Evolutionary conservation across 2,329 filamentous ascomycete genomes (phyloP).

Genomic region (Stachybotrys chartarum): DNA sequence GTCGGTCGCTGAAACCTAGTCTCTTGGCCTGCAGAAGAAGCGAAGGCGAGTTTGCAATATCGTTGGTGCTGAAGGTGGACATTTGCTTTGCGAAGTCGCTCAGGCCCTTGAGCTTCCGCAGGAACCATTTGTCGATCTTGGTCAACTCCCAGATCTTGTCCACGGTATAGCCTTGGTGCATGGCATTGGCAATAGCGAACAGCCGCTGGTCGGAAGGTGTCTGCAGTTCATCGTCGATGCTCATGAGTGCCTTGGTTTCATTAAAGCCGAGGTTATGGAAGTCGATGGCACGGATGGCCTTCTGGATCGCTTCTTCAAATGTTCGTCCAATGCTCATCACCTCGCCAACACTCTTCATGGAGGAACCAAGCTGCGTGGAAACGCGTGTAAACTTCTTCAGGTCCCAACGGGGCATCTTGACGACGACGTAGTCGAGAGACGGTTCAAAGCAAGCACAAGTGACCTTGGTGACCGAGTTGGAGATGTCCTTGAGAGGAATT

Average conservation of each 20-base stretch:
- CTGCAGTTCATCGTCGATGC: conserved; percentile 90
- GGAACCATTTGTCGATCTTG: conserved; percentile 98
- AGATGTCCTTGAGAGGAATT: conserved; percentile 93
- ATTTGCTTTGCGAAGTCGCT: conserved; percentile 83
- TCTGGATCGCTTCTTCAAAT: conserved; percentile 98
- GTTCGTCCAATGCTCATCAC: conserved; percentile 97
- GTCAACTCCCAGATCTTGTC: conserved; percentile 98
- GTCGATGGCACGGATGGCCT: conserved; percentile 92
- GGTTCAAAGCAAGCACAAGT: conserved; percentile 98
- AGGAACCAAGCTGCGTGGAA: conserved; percentile 90
- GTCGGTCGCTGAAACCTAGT: conserved; percentile 88
- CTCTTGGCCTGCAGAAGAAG: conserved; percentile 81
- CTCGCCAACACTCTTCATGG: conserved; percentile 99
- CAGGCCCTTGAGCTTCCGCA: conserved; percentile 82
- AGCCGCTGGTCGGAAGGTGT: conserved; percentile 95
- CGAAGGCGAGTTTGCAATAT: conserved; percentile 55
- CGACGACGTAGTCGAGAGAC: conserved; percentile 94
- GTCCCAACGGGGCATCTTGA: conserved; percentile 99
- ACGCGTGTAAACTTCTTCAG: conserved; percentile 98
- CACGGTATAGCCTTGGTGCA: conserved; percentile 87
- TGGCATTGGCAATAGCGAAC: conserved; percentile 96
- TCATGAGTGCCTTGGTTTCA: conserved; percentile 86
- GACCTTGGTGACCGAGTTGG: conserved; percentile 89
- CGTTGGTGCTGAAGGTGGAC: conserved; percentile 55
- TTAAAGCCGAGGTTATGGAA: conserved; percentile 94